Base-by-base conservation (phyloP, 2,329 filamentous ascomycete species). In the Penicillium sp. region DNA sequence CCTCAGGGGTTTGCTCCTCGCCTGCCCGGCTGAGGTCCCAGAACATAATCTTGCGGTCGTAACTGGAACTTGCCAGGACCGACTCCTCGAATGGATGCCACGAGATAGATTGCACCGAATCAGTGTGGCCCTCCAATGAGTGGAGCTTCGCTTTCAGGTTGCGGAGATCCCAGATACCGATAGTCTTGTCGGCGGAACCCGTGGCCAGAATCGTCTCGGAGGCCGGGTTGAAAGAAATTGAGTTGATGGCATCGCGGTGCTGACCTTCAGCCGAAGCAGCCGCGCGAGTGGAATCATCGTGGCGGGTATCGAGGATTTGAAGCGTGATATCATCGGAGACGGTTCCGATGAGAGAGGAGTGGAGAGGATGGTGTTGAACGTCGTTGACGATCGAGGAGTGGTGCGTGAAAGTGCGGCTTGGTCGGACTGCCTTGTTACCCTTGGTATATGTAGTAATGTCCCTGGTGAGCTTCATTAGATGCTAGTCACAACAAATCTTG, bases 291-390 rank as follows among this genome's bases (percentile, higher is more conserved):
- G 82, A 87, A 54, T 86, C 83, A 31, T 81, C 71, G 70, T 84
- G 83, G 67, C 94, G 88, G n/a, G 89, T 83, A 73, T 99, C 94
- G 58, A 97, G 83, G 59, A 99, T 89, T 75, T 97, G 91, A 60
- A 97, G 85, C 8, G 91, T 97, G 65, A 94, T 83, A 72, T 99
- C 94, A 72, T 99, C 94, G 4, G 94, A 97, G 4, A 96, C 94
- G 16, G 90, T 93, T 61, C 93, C 95, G 60, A 99, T 90, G 62
- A 95, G 87, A 66, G 87, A 87, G 68, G 86, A 87, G 62, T 93
- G 90, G 43, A 92, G 84, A 9, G 93, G 92, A 68, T 97, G 93
- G 71, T 96, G 91, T 76, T 97, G 92, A 33, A 99, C 92, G 70
- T 99, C 94, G 73, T 99, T 99, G 71, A 99, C 94, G 53, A 94